Conservation (phyloP, 768 basidiomycete genomes). For the Clavaria fumosa region DNA sequence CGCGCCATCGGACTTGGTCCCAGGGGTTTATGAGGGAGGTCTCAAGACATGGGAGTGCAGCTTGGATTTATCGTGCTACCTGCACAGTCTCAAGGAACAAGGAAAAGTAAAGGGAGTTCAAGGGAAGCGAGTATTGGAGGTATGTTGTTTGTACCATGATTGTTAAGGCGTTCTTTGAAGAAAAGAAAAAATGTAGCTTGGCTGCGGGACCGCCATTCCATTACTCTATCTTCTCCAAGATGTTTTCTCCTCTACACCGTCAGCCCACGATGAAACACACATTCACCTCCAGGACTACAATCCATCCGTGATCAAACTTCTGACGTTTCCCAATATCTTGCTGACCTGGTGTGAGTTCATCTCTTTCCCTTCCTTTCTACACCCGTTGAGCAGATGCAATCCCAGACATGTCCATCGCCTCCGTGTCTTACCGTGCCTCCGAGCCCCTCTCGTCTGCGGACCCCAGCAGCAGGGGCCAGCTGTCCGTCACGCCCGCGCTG, state of each 20-base stretch:
- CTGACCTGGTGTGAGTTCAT: conserved; percentile 63
- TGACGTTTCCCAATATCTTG: conserved; percentile 66
- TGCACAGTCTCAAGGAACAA: conserved; percentile 23
- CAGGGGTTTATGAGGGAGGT: conserved; percentile 90
- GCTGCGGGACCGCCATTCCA: conserved; percentile 87
- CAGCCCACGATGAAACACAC: conserved; percentile 23
- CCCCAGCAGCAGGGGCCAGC: conserved; percentile 31
- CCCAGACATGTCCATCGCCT: conserved; percentile 47
- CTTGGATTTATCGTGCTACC: conserved; percentile 65
- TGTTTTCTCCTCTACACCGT: conserved; percentile 30
- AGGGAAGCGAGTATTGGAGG: conserved; percentile 61
- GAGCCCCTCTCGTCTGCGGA: conserved; percentile 17
- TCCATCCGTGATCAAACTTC: conserved; percentile 57
- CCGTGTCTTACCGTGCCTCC: conserved; percentile 28
- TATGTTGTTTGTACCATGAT: conserved; percentile 16
- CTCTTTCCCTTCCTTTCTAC: neutral
- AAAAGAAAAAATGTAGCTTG: conserved; percentile 55
- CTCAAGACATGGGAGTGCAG: conserved; percentile 98
- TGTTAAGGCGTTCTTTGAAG: neutral
- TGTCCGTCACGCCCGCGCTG: conserved; percentile 51
- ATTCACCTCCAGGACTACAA: conserved; percentile 92
- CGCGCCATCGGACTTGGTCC: conserved; percentile 78
- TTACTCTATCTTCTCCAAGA: conserved; percentile 54
- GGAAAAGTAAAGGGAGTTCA: conserved; percentile 11
- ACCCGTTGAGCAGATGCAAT: neutral